phyloP scores from a whole-genome alignment of 371 early-diverging fungal species.

The Fennellomyces sp. region DNA sequence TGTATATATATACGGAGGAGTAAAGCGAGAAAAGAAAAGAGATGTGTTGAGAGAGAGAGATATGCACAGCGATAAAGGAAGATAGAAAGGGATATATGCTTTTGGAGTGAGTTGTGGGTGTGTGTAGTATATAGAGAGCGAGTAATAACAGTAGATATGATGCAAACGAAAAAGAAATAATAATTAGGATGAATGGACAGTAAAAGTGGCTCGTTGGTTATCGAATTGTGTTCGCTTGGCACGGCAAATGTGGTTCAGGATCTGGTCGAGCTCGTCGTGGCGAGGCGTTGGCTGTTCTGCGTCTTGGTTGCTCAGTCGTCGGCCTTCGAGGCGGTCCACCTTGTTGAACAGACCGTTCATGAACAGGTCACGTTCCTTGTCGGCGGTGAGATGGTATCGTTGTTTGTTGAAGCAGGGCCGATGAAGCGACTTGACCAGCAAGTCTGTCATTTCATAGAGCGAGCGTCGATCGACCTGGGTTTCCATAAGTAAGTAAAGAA shows the following conservation, averaged over 20 bases:
- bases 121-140: too few relatives aligned
- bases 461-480: neutral
- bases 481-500: neutral
- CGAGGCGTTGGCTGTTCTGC: conserved; percentile 21
- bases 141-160: neutral
- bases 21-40: neutral
- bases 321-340: conserved; percentile 30
- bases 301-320: conserved; percentile 33
- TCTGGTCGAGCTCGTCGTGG: conserved; percentile 3
- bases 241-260: conserved; percentile 6
- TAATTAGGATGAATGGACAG: neutral
- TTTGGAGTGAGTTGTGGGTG: too few relatives aligned
- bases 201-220: conserved; percentile 16
- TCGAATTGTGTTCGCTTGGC: conserved; percentile 9
- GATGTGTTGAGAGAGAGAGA: too few relatives aligned
- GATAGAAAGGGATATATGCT: neutral
- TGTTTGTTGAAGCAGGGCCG: conserved; percentile 33
- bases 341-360: conserved; percentile 28
- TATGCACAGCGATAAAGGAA: conserved; percentile 6
- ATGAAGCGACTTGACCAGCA: conserved; percentile 50
- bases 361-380: conserved; percentile 32
- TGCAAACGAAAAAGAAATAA: neutral
- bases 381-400: conserved; percentile 21
- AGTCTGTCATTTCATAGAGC: conserved; percentile 25
- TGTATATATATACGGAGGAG: neutral